Conservation (phyloP, 305 asterid genomes). For the Solanum hybrid region DNA sequence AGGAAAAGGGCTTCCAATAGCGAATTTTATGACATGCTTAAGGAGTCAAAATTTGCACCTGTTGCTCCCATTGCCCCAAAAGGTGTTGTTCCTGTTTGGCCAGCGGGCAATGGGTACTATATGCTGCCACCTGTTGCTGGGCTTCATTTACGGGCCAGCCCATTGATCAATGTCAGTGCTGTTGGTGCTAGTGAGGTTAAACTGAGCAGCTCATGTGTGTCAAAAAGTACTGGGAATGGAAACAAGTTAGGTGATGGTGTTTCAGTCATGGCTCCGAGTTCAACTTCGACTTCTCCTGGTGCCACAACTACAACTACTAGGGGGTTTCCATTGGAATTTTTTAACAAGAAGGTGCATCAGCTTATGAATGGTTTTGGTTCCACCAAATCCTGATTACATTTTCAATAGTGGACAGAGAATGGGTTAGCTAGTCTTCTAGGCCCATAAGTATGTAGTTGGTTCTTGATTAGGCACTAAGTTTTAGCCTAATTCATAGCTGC, state of each 20-base stretch:
- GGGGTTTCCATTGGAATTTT: conserved; percentile 40
- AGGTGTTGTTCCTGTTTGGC: conserved; percentile 53
- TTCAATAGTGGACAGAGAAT: not conserved
- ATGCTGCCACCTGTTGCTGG: conserved; percentile 13
- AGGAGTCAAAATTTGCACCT: conserved; percentile 25
- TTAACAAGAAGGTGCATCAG: conserved; percentile 54
- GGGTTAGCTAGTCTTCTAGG: conserved; percentile 3
- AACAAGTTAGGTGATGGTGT: conserved; percentile 13
- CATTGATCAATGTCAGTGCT: conserved; percentile 28
- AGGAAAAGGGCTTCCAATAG: conserved; percentile 32
- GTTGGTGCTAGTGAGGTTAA: conserved; percentile 5
- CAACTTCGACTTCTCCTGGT: not conserved
- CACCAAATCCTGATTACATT: conserved; percentile 21
- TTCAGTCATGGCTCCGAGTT: not conserved
- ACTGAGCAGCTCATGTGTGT: not conserved
- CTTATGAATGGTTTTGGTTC: conserved; percentile 41
- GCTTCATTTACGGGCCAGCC: conserved; percentile 64
- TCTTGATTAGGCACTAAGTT: not conserved
- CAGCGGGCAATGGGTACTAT: conserved; percentile 3
- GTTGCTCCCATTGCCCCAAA: conserved; percentile 45
- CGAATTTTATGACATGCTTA: conserved; percentile 37
- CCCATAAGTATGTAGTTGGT: not conserved
- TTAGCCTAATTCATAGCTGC: not conserved
- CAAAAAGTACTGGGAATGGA: not conserved
- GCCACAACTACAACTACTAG: not conserved